phyloP scores from a whole-genome alignment of 1,284 basidiomycete species.

The Hypsizygus ulmarius region DNA sequence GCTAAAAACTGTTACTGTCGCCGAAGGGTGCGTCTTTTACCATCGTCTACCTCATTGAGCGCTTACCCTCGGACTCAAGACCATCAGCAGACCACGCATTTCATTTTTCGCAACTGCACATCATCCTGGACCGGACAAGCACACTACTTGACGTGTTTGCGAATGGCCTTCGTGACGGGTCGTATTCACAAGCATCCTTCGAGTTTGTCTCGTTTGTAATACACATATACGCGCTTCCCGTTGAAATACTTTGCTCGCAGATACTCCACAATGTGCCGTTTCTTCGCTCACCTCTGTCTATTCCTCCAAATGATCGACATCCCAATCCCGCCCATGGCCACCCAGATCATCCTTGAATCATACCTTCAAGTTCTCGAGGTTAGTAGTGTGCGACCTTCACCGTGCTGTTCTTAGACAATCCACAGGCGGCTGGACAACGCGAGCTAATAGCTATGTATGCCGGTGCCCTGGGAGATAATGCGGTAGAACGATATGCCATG shows the following conservation, averaged over 20 bases:
- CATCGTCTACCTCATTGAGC: conserved; percentile 3
- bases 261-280: conserved; percentile 73
- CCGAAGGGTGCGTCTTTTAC: conserved; percentile 52
- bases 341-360: conserved; percentile 82
- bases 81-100: conserved; percentile 78
- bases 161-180: conserved; percentile 49
- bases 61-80: conserved; percentile 33
- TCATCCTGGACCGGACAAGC: conserved; percentile 77
- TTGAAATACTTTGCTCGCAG: conserved; percentile 33
- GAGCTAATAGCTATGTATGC: conserved; percentile 94
- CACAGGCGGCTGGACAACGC: conserved; percentile 72
- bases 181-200: conserved; percentile 45
- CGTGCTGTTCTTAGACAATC: conserved; percentile 3
- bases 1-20: conserved; percentile 48
- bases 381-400: conserved; percentile 17
- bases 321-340: conserved; percentile 68
- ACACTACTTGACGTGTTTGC: conserved; percentile 75
- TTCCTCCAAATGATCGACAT: conserved; percentile 84
- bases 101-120: conserved; percentile 80
- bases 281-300: conserved; percentile 95
- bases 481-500: conserved; percentile 88
- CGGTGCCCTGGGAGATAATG: conserved; percentile 86
- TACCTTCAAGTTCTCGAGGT: conserved; percentile 90
- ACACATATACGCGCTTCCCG: neutral
- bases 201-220: conserved; percentile 51